Evolutionary conservation across 805 yeast genomes (phyloP), one percentile per base, ranked within the genome.

Genomic region (Lipomyces yamadae): DNA sequence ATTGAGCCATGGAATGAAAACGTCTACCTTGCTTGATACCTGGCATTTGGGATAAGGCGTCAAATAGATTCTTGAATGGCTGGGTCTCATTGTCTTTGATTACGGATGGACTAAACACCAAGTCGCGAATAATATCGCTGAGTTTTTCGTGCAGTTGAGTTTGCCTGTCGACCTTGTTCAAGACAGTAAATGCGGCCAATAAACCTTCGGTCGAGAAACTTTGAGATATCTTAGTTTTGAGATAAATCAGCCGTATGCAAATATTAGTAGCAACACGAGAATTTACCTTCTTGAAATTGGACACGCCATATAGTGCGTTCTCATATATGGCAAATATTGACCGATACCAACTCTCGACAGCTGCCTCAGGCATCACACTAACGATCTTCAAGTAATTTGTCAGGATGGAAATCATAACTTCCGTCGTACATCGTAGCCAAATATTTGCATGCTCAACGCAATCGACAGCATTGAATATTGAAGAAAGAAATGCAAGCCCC

Each of bases 81-180:
- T 34, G 18, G 10, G 35, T 48, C 33, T 24, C 64, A 34, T 54
- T 15, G 15, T 56, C 60, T 55, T 64, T 67, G 32, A 65, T 15
- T 10, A 67, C 53, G 4, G 71, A 67, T 4, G 70, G 67, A 53
- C 71, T 68, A 56, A 63, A 68, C 11, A 58, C 65, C 11, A 68
- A 7, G 18, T 68, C 70, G 11, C 79, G 67, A 69, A 78, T 78
- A 52, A 79, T 65, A 10, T 70, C 55, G 52, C 68, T 64, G 29
- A 79, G 72, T 74, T 78, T 67, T 18, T 69, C 64, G 33, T 76
- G 70, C 6, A 79, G 74, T 30, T 69, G 65, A 61, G 76, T 78
- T 3, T 34, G 39, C 13, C 55, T 18, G 24, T 24, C 35, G 5
- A 24, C 29, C 1, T 11, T 2, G 7, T 24, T 24, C 5, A 68